These are phyloP conservation scores for Aspergillus luchuensis DNA, from an alignment of 2,329 filamentous ascomycete species.

Conservation along the genomic window DNA sequence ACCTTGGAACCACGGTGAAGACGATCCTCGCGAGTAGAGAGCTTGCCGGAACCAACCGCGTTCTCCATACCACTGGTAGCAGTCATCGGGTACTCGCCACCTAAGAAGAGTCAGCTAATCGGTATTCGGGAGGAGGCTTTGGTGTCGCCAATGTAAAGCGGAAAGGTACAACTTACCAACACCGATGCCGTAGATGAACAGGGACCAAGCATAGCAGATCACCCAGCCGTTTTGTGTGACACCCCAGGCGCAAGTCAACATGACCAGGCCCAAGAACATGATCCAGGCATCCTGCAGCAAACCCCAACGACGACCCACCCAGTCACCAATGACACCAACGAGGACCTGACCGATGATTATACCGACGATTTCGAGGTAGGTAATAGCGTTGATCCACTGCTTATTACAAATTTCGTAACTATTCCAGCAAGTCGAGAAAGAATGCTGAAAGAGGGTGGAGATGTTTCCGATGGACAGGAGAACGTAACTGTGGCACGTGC, in stretches of 20 bases:
- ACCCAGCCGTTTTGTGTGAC: slow-evolving; percentile 9
- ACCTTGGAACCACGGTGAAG: slow-evolving; percentile 8
- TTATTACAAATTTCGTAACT: slow-evolving; percentile 4
- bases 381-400: slow-evolving; percentile 1
- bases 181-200: slow-evolving; percentile 7
- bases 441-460: slow-evolving; percentile 3
- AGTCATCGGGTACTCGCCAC: slow-evolving; percentile 8
- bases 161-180: not conserved
- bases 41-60: slow-evolving; percentile 7
- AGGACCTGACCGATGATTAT: slow-evolving; percentile 2
- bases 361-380: slow-evolving; percentile 9
- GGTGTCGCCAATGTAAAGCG: not conserved
- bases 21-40: slow-evolving; percentile 6
- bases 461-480: slow-evolving; percentile 9
- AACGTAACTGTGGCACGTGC: not conserved
- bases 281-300: slow-evolving; percentile 8
- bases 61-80: slow-evolving; percentile 8
- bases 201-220: slow-evolving; percentile 8
- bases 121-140: not conserved
- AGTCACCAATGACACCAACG: slow-evolving; percentile 4
- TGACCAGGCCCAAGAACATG: slow-evolving; percentile 6
- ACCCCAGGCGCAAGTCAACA: slow-evolving; percentile 7
- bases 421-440: not conserved
- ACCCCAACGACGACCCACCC: slow-evolving; percentile 4
- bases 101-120: not conserved